These are phyloP conservation scores for Primulina eburnea DNA, from an alignment of 257 asterid species.

Conservation along the genomic window DNA sequence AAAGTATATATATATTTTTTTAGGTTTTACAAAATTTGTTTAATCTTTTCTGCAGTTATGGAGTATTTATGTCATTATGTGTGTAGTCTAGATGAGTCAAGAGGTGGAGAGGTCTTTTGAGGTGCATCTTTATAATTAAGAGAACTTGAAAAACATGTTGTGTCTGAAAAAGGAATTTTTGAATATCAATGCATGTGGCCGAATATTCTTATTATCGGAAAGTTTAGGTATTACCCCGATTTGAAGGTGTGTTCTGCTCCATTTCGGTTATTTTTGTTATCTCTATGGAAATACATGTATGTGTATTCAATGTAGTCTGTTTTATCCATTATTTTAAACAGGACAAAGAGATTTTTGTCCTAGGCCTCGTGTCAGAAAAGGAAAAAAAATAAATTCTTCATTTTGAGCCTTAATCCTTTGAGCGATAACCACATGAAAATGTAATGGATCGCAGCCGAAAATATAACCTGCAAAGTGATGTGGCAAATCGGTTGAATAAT, in stretches of 20 bases:
- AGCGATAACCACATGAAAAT: neutral
- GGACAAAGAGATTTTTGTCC: neutral
- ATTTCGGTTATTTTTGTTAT: neutral
- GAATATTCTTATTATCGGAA: neutral
- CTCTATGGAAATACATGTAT: neutral
- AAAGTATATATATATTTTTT: neutral
- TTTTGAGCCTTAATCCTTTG: neutral
- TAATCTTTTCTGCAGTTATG: neutral
- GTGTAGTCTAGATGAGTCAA: conserved; percentile 12
- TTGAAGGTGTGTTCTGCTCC: neutral
- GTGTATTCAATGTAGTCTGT: neutral
- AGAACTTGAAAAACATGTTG: neutral
- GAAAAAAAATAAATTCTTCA: conserved; percentile 1
- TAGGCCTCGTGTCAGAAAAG: conserved; percentile 11
- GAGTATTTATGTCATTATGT: conserved; percentile 1
- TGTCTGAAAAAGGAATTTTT: neutral
- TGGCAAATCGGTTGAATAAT: neutral
- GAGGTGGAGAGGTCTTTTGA: neutral
- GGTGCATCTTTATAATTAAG: conserved; percentile 2
- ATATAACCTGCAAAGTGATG: neutral
- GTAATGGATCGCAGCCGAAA: neutral
- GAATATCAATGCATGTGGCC: neutral
- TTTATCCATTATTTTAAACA: neutral
- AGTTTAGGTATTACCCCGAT: neutral
- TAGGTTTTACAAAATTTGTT: neutral